Conservation (phyloP, 495 filamentous ascomycete species). For the Aspergillus sclerotiicarbonarius region DNA sequence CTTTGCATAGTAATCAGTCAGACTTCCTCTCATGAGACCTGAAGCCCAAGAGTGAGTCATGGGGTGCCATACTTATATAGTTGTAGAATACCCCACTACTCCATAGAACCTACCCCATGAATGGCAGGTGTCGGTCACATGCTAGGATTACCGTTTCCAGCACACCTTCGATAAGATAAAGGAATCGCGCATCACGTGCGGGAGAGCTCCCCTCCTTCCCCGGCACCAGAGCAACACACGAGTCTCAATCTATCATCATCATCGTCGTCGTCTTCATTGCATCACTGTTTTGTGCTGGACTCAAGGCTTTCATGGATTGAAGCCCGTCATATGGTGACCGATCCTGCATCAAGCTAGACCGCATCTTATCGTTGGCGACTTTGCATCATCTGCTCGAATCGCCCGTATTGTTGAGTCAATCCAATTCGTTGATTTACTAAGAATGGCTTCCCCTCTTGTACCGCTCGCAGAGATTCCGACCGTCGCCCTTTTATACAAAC, state of each 20-base stretch:
- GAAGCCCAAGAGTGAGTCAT: no score
- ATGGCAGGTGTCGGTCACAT: not conserved
- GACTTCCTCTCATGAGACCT: no score
- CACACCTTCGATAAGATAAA: conserved; percentile 13
- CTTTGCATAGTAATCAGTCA: no score
- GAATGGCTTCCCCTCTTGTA: conserved; percentile 21
- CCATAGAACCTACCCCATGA: not conserved
- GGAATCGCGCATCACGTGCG: conserved; percentile 22
- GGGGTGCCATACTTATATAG: no score
- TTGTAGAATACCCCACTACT: no score
- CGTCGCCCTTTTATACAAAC: conserved; percentile 58
- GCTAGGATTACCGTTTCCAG: not conserved
- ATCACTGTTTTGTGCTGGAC: not conserved
- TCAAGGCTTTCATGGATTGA: not conserved
- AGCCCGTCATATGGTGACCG: not conserved
- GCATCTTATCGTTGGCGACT: not conserved
- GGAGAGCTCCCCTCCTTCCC: conserved; percentile 11
- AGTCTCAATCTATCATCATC: not conserved
- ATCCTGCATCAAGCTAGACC: not conserved
- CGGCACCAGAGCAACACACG: not conserved
- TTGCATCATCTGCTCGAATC: not conserved
- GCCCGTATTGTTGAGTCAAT: not conserved
- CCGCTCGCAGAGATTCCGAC: conserved; percentile 61
- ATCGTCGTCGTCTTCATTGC: not conserved
- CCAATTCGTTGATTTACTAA: not conserved